phyloP scores from a whole-genome alignment of 1,139 yeast species.

The Debaryomyces psychrophilus region DNA sequence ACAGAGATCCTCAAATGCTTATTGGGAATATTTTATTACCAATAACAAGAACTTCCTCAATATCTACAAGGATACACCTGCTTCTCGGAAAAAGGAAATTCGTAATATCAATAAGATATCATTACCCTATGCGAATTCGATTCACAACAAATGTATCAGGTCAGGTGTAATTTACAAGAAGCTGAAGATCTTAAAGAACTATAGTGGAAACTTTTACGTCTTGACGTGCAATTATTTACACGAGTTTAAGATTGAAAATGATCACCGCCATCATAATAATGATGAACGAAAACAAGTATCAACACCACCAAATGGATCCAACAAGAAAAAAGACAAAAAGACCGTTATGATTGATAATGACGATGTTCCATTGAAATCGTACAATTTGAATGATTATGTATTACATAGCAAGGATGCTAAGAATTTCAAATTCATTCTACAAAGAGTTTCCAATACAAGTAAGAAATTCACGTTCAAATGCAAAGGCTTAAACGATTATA shows the following conservation, averaged over 20 bases:
- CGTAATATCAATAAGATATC: conserved; percentile 33
- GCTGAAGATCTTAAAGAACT: conserved; percentile 45
- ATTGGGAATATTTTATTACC: conserved; percentile 46
- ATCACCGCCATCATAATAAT: conserved; percentile 11
- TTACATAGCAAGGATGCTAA: conserved; percentile 39
- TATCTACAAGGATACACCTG: conserved; percentile 29
- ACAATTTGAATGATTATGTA: conserved; percentile 45
- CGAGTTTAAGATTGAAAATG: conserved; percentile 43
- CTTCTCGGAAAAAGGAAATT: conserved; percentile 33
- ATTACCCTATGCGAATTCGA: conserved; percentile 41
- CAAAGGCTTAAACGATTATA: conserved; percentile 32
- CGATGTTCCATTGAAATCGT: conserved; percentile 46
- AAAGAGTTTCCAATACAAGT: conserved; percentile 30
- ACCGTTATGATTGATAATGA: conserved; percentile 49
- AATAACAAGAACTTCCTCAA: conserved; percentile 43
- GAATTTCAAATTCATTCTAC: conserved; percentile 39
- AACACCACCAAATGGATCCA: conserved; percentile 10
- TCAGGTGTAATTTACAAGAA: conserved; percentile 49
- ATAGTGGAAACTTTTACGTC: conserved; percentile 41
- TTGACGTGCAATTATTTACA: conserved; percentile 51
- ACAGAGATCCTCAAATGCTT: conserved; percentile 26
- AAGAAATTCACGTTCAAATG: conserved; percentile 47
- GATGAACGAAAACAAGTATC: conserved; percentile 3
- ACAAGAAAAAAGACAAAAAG: conserved; percentile 36
- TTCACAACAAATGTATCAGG: conserved; percentile 50